Evolutionary conservation across 2,329 filamentous ascomycete genomes (phyloP), one percentile per base, ranked within the genome.

Genomic region (Colletotrichum kahawae): DNA sequence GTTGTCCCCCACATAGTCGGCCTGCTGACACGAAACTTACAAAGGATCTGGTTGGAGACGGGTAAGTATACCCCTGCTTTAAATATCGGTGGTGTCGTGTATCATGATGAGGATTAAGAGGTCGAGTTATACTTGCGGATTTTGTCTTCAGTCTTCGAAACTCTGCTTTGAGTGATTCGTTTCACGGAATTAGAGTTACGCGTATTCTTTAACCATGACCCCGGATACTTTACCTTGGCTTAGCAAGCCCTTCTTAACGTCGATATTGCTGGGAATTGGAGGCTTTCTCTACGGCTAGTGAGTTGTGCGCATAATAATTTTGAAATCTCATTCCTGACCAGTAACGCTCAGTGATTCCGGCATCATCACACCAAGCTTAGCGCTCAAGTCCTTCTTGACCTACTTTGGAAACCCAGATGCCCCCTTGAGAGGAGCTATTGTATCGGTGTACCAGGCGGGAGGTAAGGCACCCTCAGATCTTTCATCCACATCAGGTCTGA

Each of bases 231-330:
- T 60, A 2, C 18, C 27, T 27, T 82, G 82, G 82, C 62, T 85
- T 7, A 84, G 81, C 66, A 85, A 84, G 77, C 81, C 84, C 2
- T 85, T 85, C 68, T 67, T 85, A 5, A 85, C 84, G 1, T 83
- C 84, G 3, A 66, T 85, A 18, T 83, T 85, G 31, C 78, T 86
- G 3, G 84, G 84, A 24, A 81, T 85, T n/a, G 84, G 84, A 38
- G 84, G 83, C 0, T 85, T 85, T 68, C 82, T 85, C 34, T 85
- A 85, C 69, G 84, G 84, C 71, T 85, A 80, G 83, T 84, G 33
- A 78, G 82, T 77, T 8, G 2, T 27, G n/a, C 27, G 8, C 24
- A 65, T 51, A 10, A 12, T 2, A 4, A 16, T 18, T 4, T 24
- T 31, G 2, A 7, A 7, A 34, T 14, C 13, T 27, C 14, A 10